phyloP scores from a whole-genome alignment of 495 filamentous ascomycete genomes.

The Aspergillus ostianus region DNA sequence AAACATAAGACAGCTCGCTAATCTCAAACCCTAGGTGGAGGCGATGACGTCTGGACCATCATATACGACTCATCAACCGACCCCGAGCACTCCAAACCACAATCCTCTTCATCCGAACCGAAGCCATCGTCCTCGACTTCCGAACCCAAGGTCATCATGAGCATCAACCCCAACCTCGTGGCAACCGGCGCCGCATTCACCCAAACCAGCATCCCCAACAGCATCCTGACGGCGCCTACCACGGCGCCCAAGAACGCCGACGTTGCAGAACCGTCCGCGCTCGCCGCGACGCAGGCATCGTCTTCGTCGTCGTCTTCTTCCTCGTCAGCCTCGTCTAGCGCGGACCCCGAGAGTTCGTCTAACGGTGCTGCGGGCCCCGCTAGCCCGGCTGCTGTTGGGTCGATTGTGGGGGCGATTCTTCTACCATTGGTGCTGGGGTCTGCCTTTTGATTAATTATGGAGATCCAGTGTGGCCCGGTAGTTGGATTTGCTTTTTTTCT shows the following conservation, averaged over 20 bases:
- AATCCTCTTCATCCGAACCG: neutral
- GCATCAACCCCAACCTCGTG: slow-evolving; percentile 20
- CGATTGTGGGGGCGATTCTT: neutral
- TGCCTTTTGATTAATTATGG: neutral
- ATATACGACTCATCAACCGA: neutral
- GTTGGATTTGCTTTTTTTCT: neutral
- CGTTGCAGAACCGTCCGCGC: neutral
- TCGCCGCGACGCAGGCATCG: neutral
- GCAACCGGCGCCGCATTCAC: slow-evolving; percentile 14
- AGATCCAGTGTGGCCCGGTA: neutral
- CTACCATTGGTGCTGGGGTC: neutral
- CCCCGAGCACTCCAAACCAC: slow-evolving; percentile 10
- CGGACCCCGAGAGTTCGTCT: neutral
- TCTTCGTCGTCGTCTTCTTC: neutral
- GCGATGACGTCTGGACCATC: slow-evolving; percentile 30
- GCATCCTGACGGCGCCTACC: slow-evolving; percentile 6
- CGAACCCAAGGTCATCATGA: slow-evolving; percentile 7
- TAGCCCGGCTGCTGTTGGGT: neutral
- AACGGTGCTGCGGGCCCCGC: neutral
- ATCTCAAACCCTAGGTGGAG: slow-evolving; percentile 32
- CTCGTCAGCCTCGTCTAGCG: neutral
- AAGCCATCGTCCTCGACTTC: neutral
- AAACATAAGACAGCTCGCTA: neutral
- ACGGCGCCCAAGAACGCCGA: neutral
- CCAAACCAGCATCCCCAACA: slow-evolving; percentile 11